Percentiles rank a stretch among this genome's conserved stretches.
Evolutionary conservation across 768 basidiomycete species (phyloP).

Genomic region (Chiua virens): DNA sequence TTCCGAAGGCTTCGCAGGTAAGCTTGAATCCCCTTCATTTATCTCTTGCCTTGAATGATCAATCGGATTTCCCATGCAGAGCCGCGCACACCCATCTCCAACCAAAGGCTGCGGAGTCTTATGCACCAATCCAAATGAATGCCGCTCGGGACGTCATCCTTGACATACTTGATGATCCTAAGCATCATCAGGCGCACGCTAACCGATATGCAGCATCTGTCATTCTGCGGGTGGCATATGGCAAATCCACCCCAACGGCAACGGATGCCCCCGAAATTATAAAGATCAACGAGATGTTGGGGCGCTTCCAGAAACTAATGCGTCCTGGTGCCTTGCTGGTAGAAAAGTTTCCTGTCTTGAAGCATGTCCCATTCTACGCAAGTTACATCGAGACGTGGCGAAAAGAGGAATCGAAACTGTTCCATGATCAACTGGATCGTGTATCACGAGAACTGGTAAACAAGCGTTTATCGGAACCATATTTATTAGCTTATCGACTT

Average conservation of each 20-base stretch:
- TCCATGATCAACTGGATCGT: slow-evolving; percentile 49
- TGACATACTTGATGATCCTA: slow-evolving; percentile 34
- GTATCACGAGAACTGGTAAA: slow-evolving; percentile 47
- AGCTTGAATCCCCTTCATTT: neutral
- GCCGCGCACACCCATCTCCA: slow-evolving; percentile 61
- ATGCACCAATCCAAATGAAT: slow-evolving; percentile 48
- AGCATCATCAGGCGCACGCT: slow-evolving; percentile 53
- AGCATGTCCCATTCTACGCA: slow-evolving; percentile 60
- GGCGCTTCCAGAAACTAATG: slow-evolving; percentile 37
- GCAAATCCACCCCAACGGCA: slow-evolving; percentile 32
- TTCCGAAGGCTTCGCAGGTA: slow-evolving; percentile 64
- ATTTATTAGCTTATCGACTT: neutral
- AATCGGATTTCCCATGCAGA: slow-evolving; percentile 26
- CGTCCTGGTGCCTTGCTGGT: slow-evolving; percentile 36
- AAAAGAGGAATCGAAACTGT: slow-evolving; percentile 52
- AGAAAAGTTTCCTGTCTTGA: slow-evolving; percentile 37
- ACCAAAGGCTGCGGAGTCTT: slow-evolving; percentile 48
- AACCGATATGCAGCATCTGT: slow-evolving; percentile 43
- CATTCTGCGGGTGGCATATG: slow-evolving; percentile 35
- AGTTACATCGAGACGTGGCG: slow-evolving; percentile 58
- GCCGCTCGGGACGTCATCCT: slow-evolving; percentile 31
- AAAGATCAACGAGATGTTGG: slow-evolving; percentile 33
- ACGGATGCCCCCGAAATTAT: slow-evolving; percentile 33
- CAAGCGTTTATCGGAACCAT: neutral
- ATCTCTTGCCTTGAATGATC: neutral